A percentile compares a stretch with the other conserved stretches of the same genome.
Conservation (phyloP, 805 yeast genomes). For the Metschnikowia continentalis region DNA sequence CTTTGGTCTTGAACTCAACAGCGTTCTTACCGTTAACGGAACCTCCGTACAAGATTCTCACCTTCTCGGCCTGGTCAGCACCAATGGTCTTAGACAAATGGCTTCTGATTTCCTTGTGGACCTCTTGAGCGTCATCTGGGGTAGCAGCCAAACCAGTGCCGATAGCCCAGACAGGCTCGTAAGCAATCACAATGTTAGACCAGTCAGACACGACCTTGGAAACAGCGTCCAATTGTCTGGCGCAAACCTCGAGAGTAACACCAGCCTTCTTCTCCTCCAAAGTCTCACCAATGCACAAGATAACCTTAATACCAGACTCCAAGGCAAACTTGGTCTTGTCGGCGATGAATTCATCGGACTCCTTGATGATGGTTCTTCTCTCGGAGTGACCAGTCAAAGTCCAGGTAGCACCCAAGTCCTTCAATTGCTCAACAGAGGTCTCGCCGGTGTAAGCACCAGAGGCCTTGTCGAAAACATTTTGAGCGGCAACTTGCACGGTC, state of each 20-base stretch:
- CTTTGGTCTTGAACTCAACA: conserved; percentile 81
- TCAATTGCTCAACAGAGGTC: conserved; percentile 79
- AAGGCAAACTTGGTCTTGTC: conserved; percentile 92
- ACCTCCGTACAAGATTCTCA: conserved; percentile 97
- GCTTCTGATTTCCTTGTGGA: conserved; percentile 84
- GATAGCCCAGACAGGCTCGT: conserved; percentile 99
- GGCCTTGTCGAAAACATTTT: conserved; percentile 81
- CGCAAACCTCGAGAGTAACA: conserved; percentile 78
- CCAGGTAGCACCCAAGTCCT: conserved; percentile 92
- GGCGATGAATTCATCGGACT: conserved; percentile 86
- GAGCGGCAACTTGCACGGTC: conserved; percentile 81
- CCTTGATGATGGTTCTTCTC: conserved; percentile 92
- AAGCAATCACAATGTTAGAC: conserved; percentile 90
- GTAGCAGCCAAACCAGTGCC: conserved; percentile 99
- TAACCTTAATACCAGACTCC: conserved; percentile 84
- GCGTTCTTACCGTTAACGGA: conserved; percentile 96
- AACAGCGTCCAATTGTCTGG: conserved; percentile 88
- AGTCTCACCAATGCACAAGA: conserved; percentile 97
- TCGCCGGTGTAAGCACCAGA: conserved; percentile 99
- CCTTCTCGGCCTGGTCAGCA: conserved; percentile 65
- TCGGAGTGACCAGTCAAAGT: conserved; percentile 97
- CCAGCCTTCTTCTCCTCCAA: conserved; percentile 90
- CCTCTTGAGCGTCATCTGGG: conserved; percentile 95
- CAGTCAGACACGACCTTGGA: conserved; percentile 79
- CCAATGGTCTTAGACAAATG: conserved; percentile 78